These are phyloP conservation scores for Udeniomyces megalosporus DNA, from an alignment of 768 basidiomycete species.

Conservation along the genomic window DNA sequence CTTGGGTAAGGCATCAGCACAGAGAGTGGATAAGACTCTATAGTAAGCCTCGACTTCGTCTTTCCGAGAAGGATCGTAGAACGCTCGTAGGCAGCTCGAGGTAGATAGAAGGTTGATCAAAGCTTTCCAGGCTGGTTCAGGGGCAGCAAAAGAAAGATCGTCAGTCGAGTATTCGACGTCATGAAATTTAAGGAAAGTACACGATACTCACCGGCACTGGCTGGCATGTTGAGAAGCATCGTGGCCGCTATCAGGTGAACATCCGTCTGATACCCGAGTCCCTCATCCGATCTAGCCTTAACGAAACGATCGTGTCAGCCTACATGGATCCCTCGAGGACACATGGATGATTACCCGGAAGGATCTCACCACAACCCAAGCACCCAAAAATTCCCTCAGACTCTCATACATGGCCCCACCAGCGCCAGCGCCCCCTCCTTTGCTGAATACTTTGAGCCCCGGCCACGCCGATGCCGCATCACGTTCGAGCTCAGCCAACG, in stretches of 20 bases:
- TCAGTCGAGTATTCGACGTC: neutral
- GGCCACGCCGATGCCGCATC: neutral
- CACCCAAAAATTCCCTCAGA: slow-evolving; percentile 11
- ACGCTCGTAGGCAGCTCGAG: slow-evolving; percentile 9
- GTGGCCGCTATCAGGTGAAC: slow-evolving; percentile 13
- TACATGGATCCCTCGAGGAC: neutral
- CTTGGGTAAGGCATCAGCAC: slow-evolving; percentile 15
- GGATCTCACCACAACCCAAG: slow-evolving; percentile 13
- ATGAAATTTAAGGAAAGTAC: neutral
- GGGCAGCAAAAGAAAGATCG: neutral
- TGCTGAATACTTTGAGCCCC: slow-evolving; percentile 3
- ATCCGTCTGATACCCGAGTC: slow-evolving; percentile 4
- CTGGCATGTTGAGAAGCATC: slow-evolving; percentile 9
- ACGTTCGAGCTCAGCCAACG: neutral
- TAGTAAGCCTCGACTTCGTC: slow-evolving; percentile 5
- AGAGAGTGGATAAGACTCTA: slow-evolving; percentile 7
- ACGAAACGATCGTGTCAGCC: neutral
- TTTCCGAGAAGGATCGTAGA: neutral
- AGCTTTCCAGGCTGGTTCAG: slow-evolving; percentile 4
- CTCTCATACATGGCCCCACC: neutral
- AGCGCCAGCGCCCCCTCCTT: neutral
- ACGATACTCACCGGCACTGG: neutral
- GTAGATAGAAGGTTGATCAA: slow-evolving; percentile 8
- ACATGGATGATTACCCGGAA: neutral
- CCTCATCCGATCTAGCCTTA: slow-evolving; percentile 13